A percentile compares a stretch with the other conserved stretches of the same genome.
These are phyloP conservation scores for Tolypocladium endophyticum DNA, from an alignment of 2,329 filamentous ascomycete genomes.

Conservation along the genomic window DNA sequence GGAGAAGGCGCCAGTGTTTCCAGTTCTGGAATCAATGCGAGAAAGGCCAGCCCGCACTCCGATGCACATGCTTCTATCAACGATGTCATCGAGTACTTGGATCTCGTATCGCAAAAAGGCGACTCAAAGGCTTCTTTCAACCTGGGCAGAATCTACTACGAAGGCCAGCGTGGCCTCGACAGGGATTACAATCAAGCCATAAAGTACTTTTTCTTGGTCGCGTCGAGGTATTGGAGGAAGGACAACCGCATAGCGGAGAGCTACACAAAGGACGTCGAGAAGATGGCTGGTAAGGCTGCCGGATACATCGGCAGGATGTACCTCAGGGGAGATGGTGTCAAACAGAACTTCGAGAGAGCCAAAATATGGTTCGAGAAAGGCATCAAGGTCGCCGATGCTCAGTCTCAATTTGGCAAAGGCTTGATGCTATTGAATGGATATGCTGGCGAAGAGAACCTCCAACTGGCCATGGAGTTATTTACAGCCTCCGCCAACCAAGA, in stretches of 20 bases:
- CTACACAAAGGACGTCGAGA: conserved; percentile 61
- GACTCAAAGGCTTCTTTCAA: conserved; percentile 82
- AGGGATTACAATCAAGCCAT: conserved; percentile 64
- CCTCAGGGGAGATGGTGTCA: conserved; percentile 73
- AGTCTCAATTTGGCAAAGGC: conserved; percentile 77
- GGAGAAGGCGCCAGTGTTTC: conserved; percentile 88
- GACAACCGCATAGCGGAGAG: conserved; percentile 67
- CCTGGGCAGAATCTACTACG: conserved; percentile 77
- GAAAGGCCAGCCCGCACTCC: conserved; percentile 60
- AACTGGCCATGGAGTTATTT: conserved; percentile 65
- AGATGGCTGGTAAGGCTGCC: conserved; percentile 70
- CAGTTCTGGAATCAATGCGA: conserved; percentile 75
- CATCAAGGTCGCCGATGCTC: conserved; percentile 61
- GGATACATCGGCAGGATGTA: conserved; percentile 86
- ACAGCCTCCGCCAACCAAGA: conserved; percentile 74
- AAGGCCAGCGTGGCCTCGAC: conserved; percentile 67
- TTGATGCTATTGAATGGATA: conserved; percentile 75
- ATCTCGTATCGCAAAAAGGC: conserved; percentile 81
- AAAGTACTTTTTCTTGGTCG: conserved; percentile 71
- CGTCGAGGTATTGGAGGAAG: conserved; percentile 69
- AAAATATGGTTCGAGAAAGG: conserved; percentile 77
- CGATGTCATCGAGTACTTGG: conserved; percentile 89
- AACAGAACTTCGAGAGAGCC: conserved; percentile 68
- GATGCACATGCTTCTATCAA: conserved; percentile 80
- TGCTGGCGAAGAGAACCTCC: conserved; percentile 58